A percentile compares a stretch with the other conserved stretches of the same genome.
Conservation (phyloP, 129 eudicot genomes). For the Centrapalus pauciflorus region DNA sequence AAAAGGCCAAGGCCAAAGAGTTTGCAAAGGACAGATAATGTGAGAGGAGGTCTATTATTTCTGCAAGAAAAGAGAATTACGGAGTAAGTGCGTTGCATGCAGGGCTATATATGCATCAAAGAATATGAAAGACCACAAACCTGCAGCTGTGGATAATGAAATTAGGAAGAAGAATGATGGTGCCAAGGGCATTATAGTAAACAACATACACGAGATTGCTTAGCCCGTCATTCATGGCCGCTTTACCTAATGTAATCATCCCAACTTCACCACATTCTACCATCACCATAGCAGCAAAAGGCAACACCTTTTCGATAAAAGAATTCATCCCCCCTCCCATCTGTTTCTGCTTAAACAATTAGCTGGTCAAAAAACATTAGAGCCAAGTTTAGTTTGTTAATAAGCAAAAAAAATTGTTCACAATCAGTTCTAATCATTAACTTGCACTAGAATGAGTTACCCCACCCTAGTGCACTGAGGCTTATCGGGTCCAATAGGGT, state of each 20-base stretch:
- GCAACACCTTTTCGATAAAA: constrained; percentile 30
- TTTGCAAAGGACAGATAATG: constrained; percentile 30
- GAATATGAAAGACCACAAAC: constrained; percentile 15
- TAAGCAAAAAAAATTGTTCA: not conserved
- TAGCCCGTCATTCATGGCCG: constrained; percentile 49
- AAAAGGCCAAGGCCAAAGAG: constrained; percentile 44
- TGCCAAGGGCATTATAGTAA: constrained; percentile 48
- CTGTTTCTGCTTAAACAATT: constrained; percentile 5
- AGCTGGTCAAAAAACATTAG: not conserved
- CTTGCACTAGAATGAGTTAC: no score
- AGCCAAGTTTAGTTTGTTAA: not conserved
- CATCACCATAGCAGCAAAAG: constrained; percentile 44
- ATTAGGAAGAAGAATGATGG: constrained; percentile 43
- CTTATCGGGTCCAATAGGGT: no score
- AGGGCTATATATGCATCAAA: not conserved
- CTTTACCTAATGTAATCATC: constrained; percentile 46
- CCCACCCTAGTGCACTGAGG: not conserved
- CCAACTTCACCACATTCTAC: constrained; percentile 50
- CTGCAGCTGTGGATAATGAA: constrained; percentile 44
- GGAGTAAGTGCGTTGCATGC: not conserved
- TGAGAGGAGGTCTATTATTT: constrained; percentile 38
- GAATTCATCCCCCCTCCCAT: constrained; percentile 27
- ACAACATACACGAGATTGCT: constrained; percentile 54
- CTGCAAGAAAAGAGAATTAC: constrained; percentile 21
- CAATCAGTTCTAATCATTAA: no score